Evolutionary conservation across 306 rosid species (phyloP), one percentile per base, ranked within the genome.

Genomic region (Corylus avellana): DNA sequence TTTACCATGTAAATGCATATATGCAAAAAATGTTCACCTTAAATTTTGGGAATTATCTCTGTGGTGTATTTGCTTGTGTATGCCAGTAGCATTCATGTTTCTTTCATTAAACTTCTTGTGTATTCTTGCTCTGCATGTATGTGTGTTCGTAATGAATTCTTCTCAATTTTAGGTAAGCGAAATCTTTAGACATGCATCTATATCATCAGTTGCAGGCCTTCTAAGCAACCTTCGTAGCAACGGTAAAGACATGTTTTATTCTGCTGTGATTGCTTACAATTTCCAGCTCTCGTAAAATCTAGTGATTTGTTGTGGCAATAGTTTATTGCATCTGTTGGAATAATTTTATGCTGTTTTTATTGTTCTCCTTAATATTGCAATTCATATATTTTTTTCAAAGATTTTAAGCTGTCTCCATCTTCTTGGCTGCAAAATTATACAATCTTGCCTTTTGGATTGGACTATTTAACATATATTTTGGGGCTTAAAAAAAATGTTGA

Each of bases 171-270:
- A 91, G 98, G 84, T 92, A 66, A 88, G 87, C 70, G 94, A 92
- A 77, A 84, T 92, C 85, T 77, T 89, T 81, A 90, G 98, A 81
- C 91, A 87, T 81, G 75, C 94, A 67, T 84, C 95, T 48, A n/a
- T 86, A 75, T 86, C 92, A 76, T 89, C 92, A 66, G 92, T 89
- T 66, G 85, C 97, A 32, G 78, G 95, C 73, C 91, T 94, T 78
- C 47, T 94, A 63, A 90, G 92, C 84, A 87, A 87, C 81, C 88
- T 92, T 78, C 97, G 98, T 18, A 85, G 95, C 85, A 89, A 87
- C 70, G 97, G 97, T 92, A 88, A 79, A 59, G 67, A 12, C 71
- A 48, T 12, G 70, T 80, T 70, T 77, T 59, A 29, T 61, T 56
- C 67, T 64, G 47, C 76, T 59, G 70, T 47, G 44, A 50, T 63